Conservation (phyloP, 257 asterid species). For the Solanum sejunctum region DNA sequence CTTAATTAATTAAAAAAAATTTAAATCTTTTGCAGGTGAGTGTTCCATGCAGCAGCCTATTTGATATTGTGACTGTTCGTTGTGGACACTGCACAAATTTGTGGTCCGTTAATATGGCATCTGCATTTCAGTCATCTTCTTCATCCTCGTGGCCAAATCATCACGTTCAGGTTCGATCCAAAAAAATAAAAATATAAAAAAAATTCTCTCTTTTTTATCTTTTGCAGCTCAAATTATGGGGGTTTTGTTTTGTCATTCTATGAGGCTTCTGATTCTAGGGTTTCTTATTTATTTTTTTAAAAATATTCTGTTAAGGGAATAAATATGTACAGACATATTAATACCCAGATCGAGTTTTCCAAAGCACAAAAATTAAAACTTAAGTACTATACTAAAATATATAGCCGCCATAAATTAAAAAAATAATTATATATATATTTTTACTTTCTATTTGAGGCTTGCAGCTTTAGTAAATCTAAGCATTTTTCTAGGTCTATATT, state of each 20-base stretch:
- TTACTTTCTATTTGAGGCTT: neutral
- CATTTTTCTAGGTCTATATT: neutral
- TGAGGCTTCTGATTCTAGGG: constrained; percentile 47
- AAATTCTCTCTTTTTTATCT: neutral
- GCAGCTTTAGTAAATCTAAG: neutral
- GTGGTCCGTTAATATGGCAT: constrained; percentile 87
- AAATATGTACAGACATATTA: neutral
- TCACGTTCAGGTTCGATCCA: constrained; percentile 13
- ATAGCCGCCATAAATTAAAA: constrained; percentile 33
- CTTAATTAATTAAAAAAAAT: neutral
- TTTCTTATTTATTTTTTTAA: neutral
- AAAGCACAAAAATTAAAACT: neutral
- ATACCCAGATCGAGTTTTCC: constrained; percentile 6
- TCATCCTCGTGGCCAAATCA: constrained; percentile 31
- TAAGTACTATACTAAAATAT: constrained; percentile 2
- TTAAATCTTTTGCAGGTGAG: constrained; percentile 45
- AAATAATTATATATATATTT: neutral
- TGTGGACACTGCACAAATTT: constrained; percentile 85
- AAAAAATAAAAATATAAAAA: neutral
- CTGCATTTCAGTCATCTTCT: constrained; percentile 47
- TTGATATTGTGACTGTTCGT: constrained; percentile 80
- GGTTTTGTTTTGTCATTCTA: constrained; percentile 6
- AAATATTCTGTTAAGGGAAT: constrained; percentile 39
- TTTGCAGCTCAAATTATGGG: constrained; percentile 47
- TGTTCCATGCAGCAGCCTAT: constrained; percentile 79